Evolutionary conservation across 768 basidiomycete species (phyloP), one percentile per base, ranked within the genome.

Genomic region (Mycena vitilis): DNA sequence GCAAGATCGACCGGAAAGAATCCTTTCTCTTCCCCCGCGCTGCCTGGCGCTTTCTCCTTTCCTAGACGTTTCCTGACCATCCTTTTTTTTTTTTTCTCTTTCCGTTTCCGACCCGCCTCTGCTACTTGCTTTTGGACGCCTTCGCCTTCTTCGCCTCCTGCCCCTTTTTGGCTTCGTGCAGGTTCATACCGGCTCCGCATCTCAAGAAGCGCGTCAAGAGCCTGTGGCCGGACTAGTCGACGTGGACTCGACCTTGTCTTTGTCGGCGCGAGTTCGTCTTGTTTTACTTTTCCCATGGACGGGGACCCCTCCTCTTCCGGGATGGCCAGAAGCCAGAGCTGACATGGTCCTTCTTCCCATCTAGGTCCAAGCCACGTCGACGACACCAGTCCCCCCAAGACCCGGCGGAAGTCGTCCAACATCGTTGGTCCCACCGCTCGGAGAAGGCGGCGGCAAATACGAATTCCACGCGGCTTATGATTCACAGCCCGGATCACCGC

Each of bases 1-100:
- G 70, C 78, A 79, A 69, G 82, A 81, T 80, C 82, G 86, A 86
- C 84, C 77, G 89, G 90, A 91, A 90, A 91, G 90, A 77, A 82
- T 83, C 79, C 76, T 79, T 81, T 82, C 79, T 77, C 81, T 47
- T 75, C 75, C 74, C 74, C 76, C 38, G 38, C 13, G 77, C 78
- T 76, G 70, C 75, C 62, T 65, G 72, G 74, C 74, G 67, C 74
- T 80, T 77, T 79, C 73, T 80, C 70, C 73, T 75, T 76, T 71
- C 76, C 68, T 71, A 76, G 74, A 77, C 66, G 42, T 52, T 70
- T 68, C 70, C 77, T 78, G 75, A 72, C 73, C 60, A 59, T 60
- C 18, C 44, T 47, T 67, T 71, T 69, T 80, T 75, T 68, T 78
- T 77, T 77, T 63, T 57, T n/a, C n/a, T n/a, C 72, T 70, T 71